Evolutionary conservation across 192 early-diverging fungal genomes (phyloP), one percentile per base, ranked within the genome.

Genomic region (Funneliformis mosseae): DNA sequence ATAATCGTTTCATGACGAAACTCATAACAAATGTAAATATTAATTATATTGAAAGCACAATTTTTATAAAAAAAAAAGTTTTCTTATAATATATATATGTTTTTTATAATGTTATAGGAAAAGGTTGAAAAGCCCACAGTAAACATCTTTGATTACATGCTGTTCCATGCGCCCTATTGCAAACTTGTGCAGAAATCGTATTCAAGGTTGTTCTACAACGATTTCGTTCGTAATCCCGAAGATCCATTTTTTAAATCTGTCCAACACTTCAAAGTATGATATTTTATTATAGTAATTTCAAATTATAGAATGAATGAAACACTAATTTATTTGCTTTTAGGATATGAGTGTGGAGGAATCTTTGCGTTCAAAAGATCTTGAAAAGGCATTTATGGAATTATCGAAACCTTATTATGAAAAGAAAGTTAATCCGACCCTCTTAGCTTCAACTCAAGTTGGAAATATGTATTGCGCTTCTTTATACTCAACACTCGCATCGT

Each of bases 131-230:
- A 55, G 67, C 80, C 81, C 81, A 27, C 87, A 76, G 74, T 90
- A 82, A 86, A 88, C 71, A 84, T 84, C 69, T 73, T 94, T 68
- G 96, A 97, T 87, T 95, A 95, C 88, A 63, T 92, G 73, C 90
- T 95, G 48, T 98, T 97, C 91, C 98, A 99, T 89, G 95, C 95
- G 70, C 98, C 98, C 46, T 98, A 98, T 91, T 93, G 93, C 85
- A 99, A 99, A 90, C 90, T 98, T 81, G 96, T 99, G 11, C 92
- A 92, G 88, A 99, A 99, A 88, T 93, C 95, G 42, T 95, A 93
- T 86, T 96, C 92, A 62, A 94, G 98, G 71, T 85, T 97, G 81
- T 90, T 89, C 21, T 97, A 94, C 88, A 97, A 98, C 85, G 98
- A 99, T 84, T 97, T 96, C 87, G 70, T 92, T 72, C 91, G 93